Evolutionary conservation across 139 green algal genomes (phyloP).

Genomic region (Chlorella sorokiniana): DNA sequence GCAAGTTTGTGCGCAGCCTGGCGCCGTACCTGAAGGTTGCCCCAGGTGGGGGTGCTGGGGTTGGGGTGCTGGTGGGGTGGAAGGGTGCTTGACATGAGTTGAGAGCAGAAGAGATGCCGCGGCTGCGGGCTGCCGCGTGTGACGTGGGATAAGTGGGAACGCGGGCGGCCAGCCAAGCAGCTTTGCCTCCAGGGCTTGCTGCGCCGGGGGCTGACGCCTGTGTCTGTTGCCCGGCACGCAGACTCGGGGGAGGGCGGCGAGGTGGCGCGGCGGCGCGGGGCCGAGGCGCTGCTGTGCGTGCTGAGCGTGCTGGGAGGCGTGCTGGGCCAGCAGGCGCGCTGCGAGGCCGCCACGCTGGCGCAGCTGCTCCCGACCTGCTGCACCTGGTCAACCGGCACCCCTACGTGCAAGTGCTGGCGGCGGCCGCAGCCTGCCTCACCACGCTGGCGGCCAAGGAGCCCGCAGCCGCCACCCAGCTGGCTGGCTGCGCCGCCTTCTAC

Average conservation of each 20-base stretch:
- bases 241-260: not conserved
- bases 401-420: slow-evolving; percentile 55
- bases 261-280: slow-evolving; percentile 26
- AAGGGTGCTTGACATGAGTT: too few relatives aligned
- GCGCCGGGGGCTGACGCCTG: too few relatives aligned
- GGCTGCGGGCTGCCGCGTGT: too few relatives aligned
- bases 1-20: slow-evolving; percentile 63
- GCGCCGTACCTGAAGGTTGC: slow-evolving; percentile 71
- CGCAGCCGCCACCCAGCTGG: slow-evolving; percentile 39
- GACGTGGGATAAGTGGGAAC: too few relatives aligned
- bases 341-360: slow-evolving; percentile 38
- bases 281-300: slow-evolving; percentile 65
- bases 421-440: slow-evolving; percentile 55
- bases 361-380: slow-evolving; percentile 64
- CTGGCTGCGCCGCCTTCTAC: slow-evolving; percentile 24
- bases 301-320: slow-evolving; percentile 56
- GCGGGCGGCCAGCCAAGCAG: too few relatives aligned
- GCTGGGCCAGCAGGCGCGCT: slow-evolving; percentile 37
- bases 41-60: not conserved
- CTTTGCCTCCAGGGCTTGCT: too few relatives aligned
- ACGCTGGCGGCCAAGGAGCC: slow-evolving; percentile 45
- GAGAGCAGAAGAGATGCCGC: too few relatives aligned
- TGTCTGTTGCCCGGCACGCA: not conserved
- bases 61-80: not conserved
- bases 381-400: slow-evolving; percentile 58